Base-by-base conservation (phyloP, 257 asterid genomes). In the Salvia splendens region DNA sequence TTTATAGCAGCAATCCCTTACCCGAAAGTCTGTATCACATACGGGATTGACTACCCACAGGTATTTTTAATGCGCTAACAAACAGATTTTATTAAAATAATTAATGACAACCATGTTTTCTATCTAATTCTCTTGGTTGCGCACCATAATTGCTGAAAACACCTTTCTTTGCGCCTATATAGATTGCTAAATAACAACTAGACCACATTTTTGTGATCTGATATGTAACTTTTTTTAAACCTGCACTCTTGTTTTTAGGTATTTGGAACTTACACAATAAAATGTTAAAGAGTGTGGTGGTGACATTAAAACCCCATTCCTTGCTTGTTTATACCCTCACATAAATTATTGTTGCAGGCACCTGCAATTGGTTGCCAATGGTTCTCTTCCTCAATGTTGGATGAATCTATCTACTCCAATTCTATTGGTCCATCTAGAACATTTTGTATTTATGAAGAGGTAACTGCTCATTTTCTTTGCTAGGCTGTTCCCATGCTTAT, bases 401-500 rank as follows among this genome's bases (percentile, higher is more conserved):
- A 84, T 63, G 83, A 81, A 55, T 50, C 73, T 64, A 76, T 78
- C 64, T 90, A 85, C 79, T 70, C 77, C 47, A 67, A 80, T 81
- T 82, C 81, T 68, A 86, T 93, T 75, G 96, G 96, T 74, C 75
- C 91, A 63, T 78, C 95, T 24, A 84, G 99, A 72, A 90, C 97
- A 71, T 93, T 90, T 77, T 93, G 99, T 80, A 69, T 93, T 59
- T 88, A 82, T 70, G 97, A 93, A 73, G 95, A 90, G 92, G 96
- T 84, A 53, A 51, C 30, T 16, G n/a, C 52, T 65, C 66, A 63
- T 20, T 56, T 48, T 65, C 45, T 49, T 24, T 24, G 5, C 20
- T 3, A 11, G 38, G 36, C 28, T 59, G 60, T 72, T 64, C 30
- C 40, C 41, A 50, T 32, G 42, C 20, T 67, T 51, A 20, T 16